A percentile compares a stretch with the other conserved stretches of the same genome.
Conservation (phyloP, 305 asterid species). For the Stenogyne calaminthoides region DNA sequence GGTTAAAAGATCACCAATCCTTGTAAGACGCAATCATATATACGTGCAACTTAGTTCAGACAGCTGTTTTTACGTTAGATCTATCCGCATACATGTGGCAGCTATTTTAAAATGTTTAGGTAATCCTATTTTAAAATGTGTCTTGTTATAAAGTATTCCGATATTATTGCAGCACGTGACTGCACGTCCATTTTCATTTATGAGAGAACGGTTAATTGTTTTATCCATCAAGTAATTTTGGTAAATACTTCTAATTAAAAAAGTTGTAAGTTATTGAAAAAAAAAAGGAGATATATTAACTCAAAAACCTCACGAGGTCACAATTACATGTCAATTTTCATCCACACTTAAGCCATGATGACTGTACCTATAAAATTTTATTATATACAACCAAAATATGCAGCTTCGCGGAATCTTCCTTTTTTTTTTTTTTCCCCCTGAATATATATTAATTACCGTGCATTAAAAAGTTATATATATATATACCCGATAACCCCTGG, state of each 20-base stretch:
- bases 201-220: no score
- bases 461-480: not conserved
- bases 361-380: not conserved
- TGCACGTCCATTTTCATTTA: not conserved
- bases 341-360: not conserved
- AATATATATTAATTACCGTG: no score
- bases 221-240: no score
- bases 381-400: conserved; percentile 1
- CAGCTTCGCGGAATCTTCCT: conserved; percentile 25
- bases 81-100: not conserved
- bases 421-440: not conserved
- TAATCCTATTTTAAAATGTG: not conserved
- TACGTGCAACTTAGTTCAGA: not conserved
- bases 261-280: no score
- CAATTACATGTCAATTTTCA: no score
- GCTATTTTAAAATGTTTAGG: not conserved
- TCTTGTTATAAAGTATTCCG: no score
- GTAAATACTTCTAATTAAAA: no score
- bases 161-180: no score
- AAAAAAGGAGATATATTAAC: no score
- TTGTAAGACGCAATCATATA: not conserved
- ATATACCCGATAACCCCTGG: not conserved
- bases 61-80: not conserved
- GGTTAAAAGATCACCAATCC: not conserved
- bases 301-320: no score